Percentiles rank a stretch among this genome's conserved stretches.
These are phyloP conservation scores for Stachybotrys elegans DNA, from an alignment of 2,329 filamentous ascomycete species.

Conservation along the genomic window DNA sequence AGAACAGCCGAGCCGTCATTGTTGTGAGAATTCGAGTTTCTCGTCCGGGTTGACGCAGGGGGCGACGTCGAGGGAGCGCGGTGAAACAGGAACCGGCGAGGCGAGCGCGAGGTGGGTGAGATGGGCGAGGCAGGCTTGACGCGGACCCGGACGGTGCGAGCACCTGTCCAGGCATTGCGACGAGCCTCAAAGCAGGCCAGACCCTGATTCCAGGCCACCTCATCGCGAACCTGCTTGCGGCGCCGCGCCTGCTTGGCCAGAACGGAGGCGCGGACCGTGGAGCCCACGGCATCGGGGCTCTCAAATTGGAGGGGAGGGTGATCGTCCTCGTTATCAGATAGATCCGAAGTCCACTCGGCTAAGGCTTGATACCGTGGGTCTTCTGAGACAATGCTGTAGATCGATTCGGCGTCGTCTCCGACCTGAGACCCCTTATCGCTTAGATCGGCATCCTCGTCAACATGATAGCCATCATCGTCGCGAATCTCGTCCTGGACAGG, in stretches of 20 bases:
- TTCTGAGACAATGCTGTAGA: slow-evolving; percentile 54
- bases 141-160: slow-evolving; percentile 53
- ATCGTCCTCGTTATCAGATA: slow-evolving; percentile 43
- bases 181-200: slow-evolving; percentile 73
- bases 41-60: slow-evolving; percentile 18
- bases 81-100: slow-evolving; percentile 46
- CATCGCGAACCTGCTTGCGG: slow-evolving; percentile 54
- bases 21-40: slow-evolving; percentile 15
- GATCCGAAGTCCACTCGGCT: slow-evolving; percentile 52
- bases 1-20: slow-evolving; percentile 29
- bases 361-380: slow-evolving; percentile 44
- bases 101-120: slow-evolving; percentile 39
- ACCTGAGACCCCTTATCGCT: slow-evolving; percentile 26
- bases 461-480: slow-evolving; percentile 28
- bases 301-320: slow-evolving; percentile 46
- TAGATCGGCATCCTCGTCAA: slow-evolving; percentile 34
- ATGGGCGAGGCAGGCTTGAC: slow-evolving; percentile 37
- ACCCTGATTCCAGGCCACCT: slow-evolving; percentile 75
- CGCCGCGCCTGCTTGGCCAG: slow-evolving; percentile 50
- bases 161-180: slow-evolving; percentile 82
- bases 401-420: slow-evolving; percentile 42
- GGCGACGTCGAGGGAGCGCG: slow-evolving; percentile 38
- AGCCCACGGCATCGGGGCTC: slow-evolving; percentile 40
- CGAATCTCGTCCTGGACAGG: slow-evolving; percentile 24
- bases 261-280: slow-evolving; percentile 33